Evolutionary conservation across 2,329 filamentous ascomycete genomes (phyloP).

Genomic region (Coleophoma crateriformis): DNA sequence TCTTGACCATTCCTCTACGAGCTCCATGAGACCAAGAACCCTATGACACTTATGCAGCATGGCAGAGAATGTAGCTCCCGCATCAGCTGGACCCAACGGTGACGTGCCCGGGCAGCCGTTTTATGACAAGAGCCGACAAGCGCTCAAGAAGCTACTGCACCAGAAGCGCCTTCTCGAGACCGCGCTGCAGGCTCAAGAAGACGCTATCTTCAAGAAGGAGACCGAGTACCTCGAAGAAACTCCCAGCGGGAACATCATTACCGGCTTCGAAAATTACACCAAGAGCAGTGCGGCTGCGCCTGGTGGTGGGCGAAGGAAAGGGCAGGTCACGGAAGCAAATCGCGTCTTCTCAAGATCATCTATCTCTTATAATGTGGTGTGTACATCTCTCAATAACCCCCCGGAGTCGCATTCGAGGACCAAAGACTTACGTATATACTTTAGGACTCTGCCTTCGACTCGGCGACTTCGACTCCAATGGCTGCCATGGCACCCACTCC

Average conservation of each 20-base stretch:
- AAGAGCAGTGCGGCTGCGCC: constrained; percentile 68
- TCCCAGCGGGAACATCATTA: constrained; percentile 88
- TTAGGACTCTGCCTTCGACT: constrained; percentile 5
- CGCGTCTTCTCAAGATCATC: constrained; percentile 66
- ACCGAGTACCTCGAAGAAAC: constrained; percentile 87
- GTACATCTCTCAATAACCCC: constrained; percentile 8
- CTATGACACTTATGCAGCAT: constrained; percentile 22
- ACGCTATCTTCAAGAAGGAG: constrained; percentile 79
- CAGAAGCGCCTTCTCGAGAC: constrained; percentile 48
- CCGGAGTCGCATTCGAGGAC: no score
- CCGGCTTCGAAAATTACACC: constrained; percentile 97
- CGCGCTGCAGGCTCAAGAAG: constrained; percentile 46
- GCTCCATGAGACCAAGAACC: no score
- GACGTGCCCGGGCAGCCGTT: constrained; percentile 53
- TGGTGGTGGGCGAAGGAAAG: constrained; percentile 57
- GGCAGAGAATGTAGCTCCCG: constrained; percentile 40
- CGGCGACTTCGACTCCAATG: constrained; percentile 22
- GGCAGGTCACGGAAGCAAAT: constrained; percentile 61
- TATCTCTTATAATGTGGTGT: constrained; percentile 42
- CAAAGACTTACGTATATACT: no score
- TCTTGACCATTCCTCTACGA: neutral
- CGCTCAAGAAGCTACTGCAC: constrained; percentile 60
- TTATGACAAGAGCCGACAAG: constrained; percentile 66
- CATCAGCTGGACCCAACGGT: constrained; percentile 25
- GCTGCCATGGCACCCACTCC: constrained; percentile 47